Evolutionary conservation across 2,329 filamentous ascomycete species (phyloP).

Genomic region (Phoma sp.): DNA sequence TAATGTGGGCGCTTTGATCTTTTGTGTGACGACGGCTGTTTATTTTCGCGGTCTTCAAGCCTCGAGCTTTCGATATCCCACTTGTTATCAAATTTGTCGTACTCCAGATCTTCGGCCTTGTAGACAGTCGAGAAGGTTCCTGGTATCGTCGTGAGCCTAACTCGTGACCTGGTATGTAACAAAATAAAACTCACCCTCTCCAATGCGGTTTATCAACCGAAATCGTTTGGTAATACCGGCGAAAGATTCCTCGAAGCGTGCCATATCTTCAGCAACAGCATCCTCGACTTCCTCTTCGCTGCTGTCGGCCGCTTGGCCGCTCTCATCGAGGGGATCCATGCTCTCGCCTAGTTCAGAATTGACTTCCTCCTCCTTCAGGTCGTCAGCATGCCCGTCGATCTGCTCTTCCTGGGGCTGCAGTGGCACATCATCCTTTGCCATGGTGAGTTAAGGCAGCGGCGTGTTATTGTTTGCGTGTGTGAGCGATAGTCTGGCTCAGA

Average conservation of each 20-base stretch:
- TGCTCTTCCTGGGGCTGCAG: constrained; percentile 35
- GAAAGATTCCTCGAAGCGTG: constrained; percentile 80
- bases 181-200: constrained; percentile 71
- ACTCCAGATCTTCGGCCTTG: constrained; percentile 92
- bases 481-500: constrained; percentile 6
- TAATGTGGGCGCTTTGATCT: constrained; percentile 67
- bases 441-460: constrained; percentile 20
- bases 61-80: constrained; percentile 71
- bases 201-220: constrained; percentile 93
- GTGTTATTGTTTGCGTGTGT: constrained; percentile 16
- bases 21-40: constrained; percentile 71
- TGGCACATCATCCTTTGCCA: constrained; percentile 41
- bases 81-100: constrained; percentile 80
- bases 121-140: constrained; percentile 99
- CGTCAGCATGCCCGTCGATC: constrained; percentile 36
- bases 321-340: constrained; percentile 57
- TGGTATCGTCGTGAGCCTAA: constrained; percentile 50
- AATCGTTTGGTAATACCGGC: constrained; percentile 83
- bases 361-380: constrained; percentile 45
- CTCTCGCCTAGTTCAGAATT: constrained; percentile 55
- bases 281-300: constrained; percentile 67
- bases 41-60: constrained; percentile 49
- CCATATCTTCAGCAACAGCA: constrained; percentile 82
- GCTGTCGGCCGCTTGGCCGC: constrained; percentile 54
- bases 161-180: constrained; percentile 33